Evolutionary conservation across 1,284 basidiomycete species (phyloP).

Genomic region (Ustilago shanxiensis): DNA sequence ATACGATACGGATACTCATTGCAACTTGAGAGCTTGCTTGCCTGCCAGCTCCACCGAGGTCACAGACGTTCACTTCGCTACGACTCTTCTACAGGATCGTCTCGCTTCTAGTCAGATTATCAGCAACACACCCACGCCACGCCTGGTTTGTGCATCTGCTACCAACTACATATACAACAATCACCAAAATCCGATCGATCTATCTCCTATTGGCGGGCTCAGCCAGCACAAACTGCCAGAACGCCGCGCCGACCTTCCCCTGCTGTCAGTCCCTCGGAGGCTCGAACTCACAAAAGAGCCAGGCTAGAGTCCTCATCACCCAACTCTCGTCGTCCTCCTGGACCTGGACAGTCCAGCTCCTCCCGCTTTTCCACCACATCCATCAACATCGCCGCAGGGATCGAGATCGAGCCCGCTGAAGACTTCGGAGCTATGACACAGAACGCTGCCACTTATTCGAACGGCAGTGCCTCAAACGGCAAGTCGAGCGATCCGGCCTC

Average conservation of each 20-base stretch:
- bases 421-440: conserved; percentile 23
- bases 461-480: conserved; percentile 32
- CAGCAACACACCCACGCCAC: background rate
- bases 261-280: conserved; percentile 35
- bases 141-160: background rate
- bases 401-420: background rate
- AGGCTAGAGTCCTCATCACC: conserved; percentile 21
- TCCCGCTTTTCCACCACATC: background rate
- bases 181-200: background rate
- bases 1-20: no score
- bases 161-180: background rate
- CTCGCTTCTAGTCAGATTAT: no score
- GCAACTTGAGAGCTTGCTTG: background rate
- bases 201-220: conserved; percentile 30
- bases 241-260: conserved; percentile 36
- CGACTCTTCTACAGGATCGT: no score
- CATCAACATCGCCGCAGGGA: background rate
- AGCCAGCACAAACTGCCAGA: conserved; percentile 34
- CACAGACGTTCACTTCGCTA: no score
- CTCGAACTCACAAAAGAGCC: conserved; percentile 35
- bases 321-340: conserved; percentile 24
- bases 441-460: conserved; percentile 16
- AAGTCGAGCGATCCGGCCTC: conserved; percentile 10
- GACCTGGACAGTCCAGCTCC: conserved; percentile 10
- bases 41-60: background rate